These are phyloP conservation scores for Castanospermum australe DNA, from an alignment of 306 rosid species.

Conservation along the genomic window DNA sequence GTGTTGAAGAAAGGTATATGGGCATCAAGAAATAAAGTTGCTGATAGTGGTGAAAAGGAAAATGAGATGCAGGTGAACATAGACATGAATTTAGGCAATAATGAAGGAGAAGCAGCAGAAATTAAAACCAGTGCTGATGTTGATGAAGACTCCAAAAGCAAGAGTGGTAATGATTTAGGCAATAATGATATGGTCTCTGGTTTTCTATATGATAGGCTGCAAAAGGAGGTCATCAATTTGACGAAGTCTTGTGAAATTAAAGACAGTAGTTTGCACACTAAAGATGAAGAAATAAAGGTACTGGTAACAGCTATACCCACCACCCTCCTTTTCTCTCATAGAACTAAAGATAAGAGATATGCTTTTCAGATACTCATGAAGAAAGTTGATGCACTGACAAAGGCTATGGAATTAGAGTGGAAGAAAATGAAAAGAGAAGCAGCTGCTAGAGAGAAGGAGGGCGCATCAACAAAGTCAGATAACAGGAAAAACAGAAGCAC, in stretches of 20 bases:
- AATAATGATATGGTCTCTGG: conserved; percentile 76
- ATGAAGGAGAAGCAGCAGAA: conserved; percentile 33
- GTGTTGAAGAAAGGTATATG: conserved; percentile 64
- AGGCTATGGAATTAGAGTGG: conserved; percentile 79
- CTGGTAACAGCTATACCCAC: not conserved
- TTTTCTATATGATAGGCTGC: conserved; percentile 83
- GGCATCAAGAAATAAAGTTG: conserved; percentile 71
- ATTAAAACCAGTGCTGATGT: conserved; percentile 24
- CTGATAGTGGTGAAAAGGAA: conserved; percentile 70
- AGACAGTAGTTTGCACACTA: conserved; percentile 49
- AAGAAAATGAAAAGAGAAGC: conserved; percentile 91
- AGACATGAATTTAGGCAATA: conserved; percentile 16
- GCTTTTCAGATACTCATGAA: conserved; percentile 63
- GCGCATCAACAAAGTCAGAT: conserved; percentile 53
- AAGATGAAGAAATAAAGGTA: conserved; percentile 93
- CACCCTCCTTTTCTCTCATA: not conserved
- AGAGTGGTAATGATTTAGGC: conserved; percentile 29
- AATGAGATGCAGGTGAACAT: conserved; percentile 38
- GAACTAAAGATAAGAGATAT: conserved; percentile 28
- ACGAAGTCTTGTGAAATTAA: conserved; percentile 67
- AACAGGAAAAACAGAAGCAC: conserved; percentile 49
- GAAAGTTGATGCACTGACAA: conserved; percentile 81
- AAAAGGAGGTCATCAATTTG: conserved; percentile 75
- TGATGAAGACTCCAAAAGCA: conserved; percentile 34
- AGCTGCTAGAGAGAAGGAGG: conserved; percentile 79